Evolutionary conservation across 345 rosid genomes (phyloP).

Genomic region (Draba incana): DNA sequence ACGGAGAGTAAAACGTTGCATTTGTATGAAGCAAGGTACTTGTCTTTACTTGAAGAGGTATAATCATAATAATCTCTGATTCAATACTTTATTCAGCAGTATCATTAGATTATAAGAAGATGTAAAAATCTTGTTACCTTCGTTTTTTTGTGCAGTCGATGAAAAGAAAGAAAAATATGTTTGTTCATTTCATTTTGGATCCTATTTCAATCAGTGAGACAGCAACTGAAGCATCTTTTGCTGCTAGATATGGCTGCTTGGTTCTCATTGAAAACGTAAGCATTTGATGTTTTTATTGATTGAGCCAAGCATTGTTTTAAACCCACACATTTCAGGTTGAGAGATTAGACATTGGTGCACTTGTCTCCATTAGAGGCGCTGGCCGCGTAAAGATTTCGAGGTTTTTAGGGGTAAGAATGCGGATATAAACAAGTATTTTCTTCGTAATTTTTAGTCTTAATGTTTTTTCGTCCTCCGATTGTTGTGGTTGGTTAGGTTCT

Average conservation of each 20-base stretch:
- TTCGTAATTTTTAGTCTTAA: constrained; percentile 1
- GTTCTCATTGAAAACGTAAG: constrained; percentile 75
- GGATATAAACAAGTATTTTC: neutral
- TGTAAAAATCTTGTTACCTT: neutral
- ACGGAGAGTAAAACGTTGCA: constrained; percentile 76
- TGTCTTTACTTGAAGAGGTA: constrained; percentile 83
- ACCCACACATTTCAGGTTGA: constrained; percentile 56
- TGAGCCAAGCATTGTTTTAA: no score
- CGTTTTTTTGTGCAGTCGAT: constrained; percentile 53
- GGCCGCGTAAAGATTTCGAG: constrained; percentile 64
- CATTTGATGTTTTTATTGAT: no score
- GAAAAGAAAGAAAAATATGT: constrained; percentile 54
- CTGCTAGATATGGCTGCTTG: constrained; percentile 77
- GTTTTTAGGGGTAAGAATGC: constrained; percentile 53
- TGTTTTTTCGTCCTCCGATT: neutral
- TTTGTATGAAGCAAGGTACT: constrained; percentile 76
- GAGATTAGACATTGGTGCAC: constrained; percentile 71
- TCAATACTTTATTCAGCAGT: no score
- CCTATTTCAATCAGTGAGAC: constrained; percentile 63
- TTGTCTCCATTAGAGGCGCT: constrained; percentile 68
- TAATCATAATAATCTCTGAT: neutral
- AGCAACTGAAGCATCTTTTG: constrained; percentile 71
- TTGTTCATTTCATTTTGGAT: constrained; percentile 81
- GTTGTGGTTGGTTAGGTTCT: neutral
- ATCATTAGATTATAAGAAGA: no score